phyloP scores from a whole-genome alignment of 768 basidiomycete species.

The Dictyophora rubrovolvata region DNA sequence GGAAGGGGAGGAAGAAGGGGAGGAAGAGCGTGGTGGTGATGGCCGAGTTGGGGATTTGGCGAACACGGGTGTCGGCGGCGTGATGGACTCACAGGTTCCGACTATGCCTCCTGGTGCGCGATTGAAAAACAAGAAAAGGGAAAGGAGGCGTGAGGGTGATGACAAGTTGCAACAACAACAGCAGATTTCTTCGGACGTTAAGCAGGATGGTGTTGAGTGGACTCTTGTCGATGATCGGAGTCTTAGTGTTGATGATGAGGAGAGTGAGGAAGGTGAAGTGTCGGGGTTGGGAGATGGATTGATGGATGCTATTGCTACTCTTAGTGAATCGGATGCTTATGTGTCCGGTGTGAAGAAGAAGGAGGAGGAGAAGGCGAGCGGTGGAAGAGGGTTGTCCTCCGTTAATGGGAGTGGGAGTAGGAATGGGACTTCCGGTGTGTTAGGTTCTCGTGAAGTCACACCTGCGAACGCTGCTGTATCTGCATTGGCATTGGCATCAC shows the following conservation, averaged over 20 bases:
- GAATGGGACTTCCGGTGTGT: no score
- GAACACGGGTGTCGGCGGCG: no score
- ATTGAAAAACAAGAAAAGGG: conserved; percentile 1
- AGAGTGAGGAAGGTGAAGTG: neutral
- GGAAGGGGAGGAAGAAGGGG: neutral
- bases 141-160: neutral
- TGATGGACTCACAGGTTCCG: neutral
- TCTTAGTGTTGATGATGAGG: conserved; percentile 3
- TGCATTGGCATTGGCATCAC: no score
- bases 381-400: no score
- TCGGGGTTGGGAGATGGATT: conserved; percentile 6
- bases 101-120: neutral
- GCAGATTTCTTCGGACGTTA: neutral
- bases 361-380: no score
- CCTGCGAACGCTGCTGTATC: no score
- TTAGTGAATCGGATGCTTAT: conserved; percentile 3
- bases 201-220: conserved; percentile 2
- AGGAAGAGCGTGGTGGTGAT: no score
- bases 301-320: conserved; percentile 2
- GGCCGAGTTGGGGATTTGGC: no score
- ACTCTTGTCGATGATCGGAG: conserved; percentile 6
- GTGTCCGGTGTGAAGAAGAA: neutral
- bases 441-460: no score
- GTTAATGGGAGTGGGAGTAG: no score
- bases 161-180: neutral